phyloP scores from a whole-genome alignment of 345 rosid species.

The Lumnitzera racemosa region DNA sequence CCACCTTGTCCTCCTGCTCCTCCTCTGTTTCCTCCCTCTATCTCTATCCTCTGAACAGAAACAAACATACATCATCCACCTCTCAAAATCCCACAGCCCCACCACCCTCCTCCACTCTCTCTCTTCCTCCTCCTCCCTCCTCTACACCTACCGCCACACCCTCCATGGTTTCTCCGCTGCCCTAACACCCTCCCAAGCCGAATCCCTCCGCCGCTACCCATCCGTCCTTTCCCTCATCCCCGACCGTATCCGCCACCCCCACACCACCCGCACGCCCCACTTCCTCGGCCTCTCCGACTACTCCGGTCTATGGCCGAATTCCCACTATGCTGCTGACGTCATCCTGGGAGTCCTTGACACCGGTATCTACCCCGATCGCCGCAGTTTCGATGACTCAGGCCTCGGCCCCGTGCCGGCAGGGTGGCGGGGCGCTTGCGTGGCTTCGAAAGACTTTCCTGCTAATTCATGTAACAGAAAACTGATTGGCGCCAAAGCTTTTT shows the following conservation, averaged over 20 bases:
- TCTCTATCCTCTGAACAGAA: neutral
- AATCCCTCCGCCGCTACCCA: slow-evolving; percentile 28
- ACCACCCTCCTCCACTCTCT: slow-evolving; percentile 52
- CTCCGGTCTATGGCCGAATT: slow-evolving; percentile 62
- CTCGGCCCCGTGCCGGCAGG: slow-evolving; percentile 40
- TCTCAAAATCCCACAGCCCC: slow-evolving; percentile 55
- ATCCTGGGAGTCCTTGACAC: slow-evolving; percentile 81
- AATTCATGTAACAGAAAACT: slow-evolving; percentile 63
- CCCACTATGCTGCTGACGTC: slow-evolving; percentile 57
- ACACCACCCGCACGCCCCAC: slow-evolving; percentile 71
- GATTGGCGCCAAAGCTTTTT: slow-evolving; percentile 74
- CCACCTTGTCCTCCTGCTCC: slow-evolving; percentile 1
- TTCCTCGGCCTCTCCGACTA: slow-evolving; percentile 62
- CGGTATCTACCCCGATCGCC: slow-evolving; percentile 79
- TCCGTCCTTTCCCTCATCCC: slow-evolving; percentile 60
- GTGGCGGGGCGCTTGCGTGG: slow-evolving; percentile 73
- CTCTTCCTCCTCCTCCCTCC: slow-evolving; percentile 42
- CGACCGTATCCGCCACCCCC: slow-evolving; percentile 61
- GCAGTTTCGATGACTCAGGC: slow-evolving; percentile 48
- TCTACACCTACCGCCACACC: slow-evolving; percentile 63
- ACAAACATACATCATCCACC: slow-evolving; percentile 58
- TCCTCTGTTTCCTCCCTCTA: neutral
- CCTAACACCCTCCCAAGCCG: slow-evolving; percentile 45
- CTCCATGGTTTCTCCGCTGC: slow-evolving; percentile 72
- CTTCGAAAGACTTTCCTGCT: slow-evolving; percentile 51